Conservation (phyloP, 2,329 filamentous ascomycete genomes). For the Verticillium tricorpus region DNA sequence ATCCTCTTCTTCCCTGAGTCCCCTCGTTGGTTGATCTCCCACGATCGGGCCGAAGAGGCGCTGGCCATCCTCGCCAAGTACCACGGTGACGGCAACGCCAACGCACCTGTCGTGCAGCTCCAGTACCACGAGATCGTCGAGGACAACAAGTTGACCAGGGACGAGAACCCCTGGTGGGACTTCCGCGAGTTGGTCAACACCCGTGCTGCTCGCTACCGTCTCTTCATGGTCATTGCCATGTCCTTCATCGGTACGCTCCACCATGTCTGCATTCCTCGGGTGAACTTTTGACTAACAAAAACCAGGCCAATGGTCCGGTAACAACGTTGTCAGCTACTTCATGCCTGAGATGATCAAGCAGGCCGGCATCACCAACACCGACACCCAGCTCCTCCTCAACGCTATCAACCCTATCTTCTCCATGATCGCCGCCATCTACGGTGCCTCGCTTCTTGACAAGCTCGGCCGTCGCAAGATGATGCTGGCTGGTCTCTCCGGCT, state of each 20-base stretch:
- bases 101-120: slow-evolving; percentile 47
- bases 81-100: slow-evolving; percentile 52
- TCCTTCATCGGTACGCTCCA: slow-evolving; percentile 36
- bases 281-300: too few relatives aligned
- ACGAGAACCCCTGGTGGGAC: slow-evolving; percentile 58
- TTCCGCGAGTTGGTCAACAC: slow-evolving; percentile 50
- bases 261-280: too few relatives aligned
- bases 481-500: slow-evolving; percentile 27
- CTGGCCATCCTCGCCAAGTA: slow-evolving; percentile 52
- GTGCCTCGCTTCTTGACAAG: slow-evolving; percentile 32
- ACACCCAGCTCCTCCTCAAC: slow-evolving; percentile 39
- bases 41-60: slow-evolving; percentile 53
- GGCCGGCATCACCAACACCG: slow-evolving; percentile 31
- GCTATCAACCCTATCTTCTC: slow-evolving; percentile 39
- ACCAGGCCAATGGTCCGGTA: slow-evolving; percentile 36
- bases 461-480: slow-evolving; percentile 34
- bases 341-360: slow-evolving; percentile 37
- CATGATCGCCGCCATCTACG: slow-evolving; percentile 33
- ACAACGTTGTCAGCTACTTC: slow-evolving; percentile 38
- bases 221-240: slow-evolving; percentile 46
- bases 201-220: slow-evolving; percentile 39
- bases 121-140: slow-evolving; percentile 54
- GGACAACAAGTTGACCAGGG: slow-evolving; percentile 38
- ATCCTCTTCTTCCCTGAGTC: slow-evolving; percentile 69
- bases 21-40: slow-evolving; percentile 66